Conservation (phyloP, 2,329 filamentous ascomycete species). For the Furcasterigmium furcatum region DNA sequence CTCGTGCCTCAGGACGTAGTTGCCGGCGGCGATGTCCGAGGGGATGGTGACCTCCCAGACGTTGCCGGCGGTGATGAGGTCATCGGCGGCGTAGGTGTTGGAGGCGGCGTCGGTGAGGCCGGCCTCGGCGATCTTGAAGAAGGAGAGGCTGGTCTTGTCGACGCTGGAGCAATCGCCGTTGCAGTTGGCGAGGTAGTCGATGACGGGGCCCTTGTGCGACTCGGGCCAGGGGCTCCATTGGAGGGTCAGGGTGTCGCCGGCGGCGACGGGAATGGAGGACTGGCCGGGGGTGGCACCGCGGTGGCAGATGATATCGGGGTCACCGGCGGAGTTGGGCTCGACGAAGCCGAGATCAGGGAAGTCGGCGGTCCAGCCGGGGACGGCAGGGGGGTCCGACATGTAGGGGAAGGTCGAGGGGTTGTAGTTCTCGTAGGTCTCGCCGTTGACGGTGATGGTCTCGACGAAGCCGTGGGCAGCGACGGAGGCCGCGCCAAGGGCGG, state of each 20-base stretch:
- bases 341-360: conserved; percentile 37
- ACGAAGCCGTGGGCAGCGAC: conserved; percentile 27
- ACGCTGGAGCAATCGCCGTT: conserved; percentile 49
- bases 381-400: conserved; percentile 19
- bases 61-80: conserved; percentile 41
- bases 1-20: conserved; percentile 54
- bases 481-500: conserved; percentile 16
- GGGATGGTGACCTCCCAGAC: conserved; percentile 46
- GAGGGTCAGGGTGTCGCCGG: conserved; percentile 55
- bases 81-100: conserved; percentile 53
- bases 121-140: conserved; percentile 56
- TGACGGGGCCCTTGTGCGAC: conserved; percentile 58
- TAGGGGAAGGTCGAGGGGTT: conserved; percentile 19
- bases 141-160: conserved; percentile 49
- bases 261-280: conserved; percentile 45
- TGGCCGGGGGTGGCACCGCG: conserved; percentile 34
- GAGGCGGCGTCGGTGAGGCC: conserved; percentile 42
- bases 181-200: conserved; percentile 58
- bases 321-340: conserved; percentile 33
- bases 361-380: conserved; percentile 14
- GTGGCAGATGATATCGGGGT: conserved; percentile 46
- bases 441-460: conserved; percentile 20
- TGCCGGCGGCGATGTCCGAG: conserved; percentile 39
- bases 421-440: conserved; percentile 23
- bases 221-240: conserved; percentile 66